Base-by-base conservation (phyloP, 306 rosid genomes). In the Cicer bijugum region DNA sequence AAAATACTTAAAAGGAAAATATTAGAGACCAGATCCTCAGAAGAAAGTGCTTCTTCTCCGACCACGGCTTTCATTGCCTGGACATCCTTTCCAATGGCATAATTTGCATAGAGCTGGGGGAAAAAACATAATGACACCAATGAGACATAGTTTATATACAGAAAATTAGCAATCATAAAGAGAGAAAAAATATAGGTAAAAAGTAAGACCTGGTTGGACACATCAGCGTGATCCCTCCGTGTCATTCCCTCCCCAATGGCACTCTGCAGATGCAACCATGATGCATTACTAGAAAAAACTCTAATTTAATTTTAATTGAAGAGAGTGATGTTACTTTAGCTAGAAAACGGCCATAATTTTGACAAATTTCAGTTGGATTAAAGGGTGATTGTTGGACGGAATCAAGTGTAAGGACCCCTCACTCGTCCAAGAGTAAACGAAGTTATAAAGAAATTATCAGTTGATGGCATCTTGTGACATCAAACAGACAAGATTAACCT, bases 221-320 rank as follows among this genome's bases (percentile, higher is more conserved):
- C 97, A 86, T 95, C 99, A 74, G 97, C 72, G 74, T 95, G 99
- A 83, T 95, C 99, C 84, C 80, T 84, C 66, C 99, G 96, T 28
- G 99, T 95, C 99, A 95, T 95, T 69, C 99, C 99, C 86, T 91
- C 99, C 28, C 99, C 99, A 59, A 95, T 95, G 74, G 97, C 97
- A 90, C 97, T 95, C 99, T 95, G 90, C 86, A 84, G 64, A 78
- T 20, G 43, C 62, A 72, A 74, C 38, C 75, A 76, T 69, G 42
- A 71, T 3, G 67, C 33, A 17, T 16, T 14, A 44, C 43, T 11
- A 75, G 69, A 78, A 67, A 11, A 53, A 12, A 47, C 72, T 39
- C 15, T 28, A 42, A 42, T 15, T 9, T 17, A 64, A 50, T 28
- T 46, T 43, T 6, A 53, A 37, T 62, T 75, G 67, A 67, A 46